Evolutionary conservation across 495 filamentous ascomycete genomes (phyloP).

Genomic region (Tuber calosporum): DNA sequence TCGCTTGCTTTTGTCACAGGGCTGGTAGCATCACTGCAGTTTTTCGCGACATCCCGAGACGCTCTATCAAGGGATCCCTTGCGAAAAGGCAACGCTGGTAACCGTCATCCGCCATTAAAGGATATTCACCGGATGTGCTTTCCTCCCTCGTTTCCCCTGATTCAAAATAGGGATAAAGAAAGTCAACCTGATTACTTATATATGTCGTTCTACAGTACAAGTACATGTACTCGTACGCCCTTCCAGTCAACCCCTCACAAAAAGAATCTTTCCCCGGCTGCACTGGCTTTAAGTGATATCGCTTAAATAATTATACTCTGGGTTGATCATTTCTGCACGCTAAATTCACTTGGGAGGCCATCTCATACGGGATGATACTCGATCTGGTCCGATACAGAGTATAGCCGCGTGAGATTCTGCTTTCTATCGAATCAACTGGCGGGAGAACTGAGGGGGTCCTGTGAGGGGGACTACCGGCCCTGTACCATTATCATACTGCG

Average conservation of each 20-base stretch:
- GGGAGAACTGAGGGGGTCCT: background rate
- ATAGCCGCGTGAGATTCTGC: background rate
- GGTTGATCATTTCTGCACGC: background rate
- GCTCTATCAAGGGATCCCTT: background rate
- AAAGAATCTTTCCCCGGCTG: background rate
- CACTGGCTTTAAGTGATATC: background rate
- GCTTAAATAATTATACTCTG: conserved; percentile 6
- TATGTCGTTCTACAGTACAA: background rate
- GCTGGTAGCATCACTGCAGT: background rate
- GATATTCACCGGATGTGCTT: background rate
- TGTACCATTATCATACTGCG: background rate
- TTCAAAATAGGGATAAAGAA: background rate
- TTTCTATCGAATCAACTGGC: background rate
- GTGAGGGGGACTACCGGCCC: background rate
- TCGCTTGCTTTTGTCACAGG: background rate
- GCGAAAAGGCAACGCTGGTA: background rate
- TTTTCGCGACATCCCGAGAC: background rate
- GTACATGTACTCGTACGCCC: too few species aligned
- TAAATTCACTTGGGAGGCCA: background rate
- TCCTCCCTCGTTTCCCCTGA: background rate
- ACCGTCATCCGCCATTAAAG: background rate
- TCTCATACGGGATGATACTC: background rate
- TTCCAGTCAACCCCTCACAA: background rate
- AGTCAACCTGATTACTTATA: background rate
- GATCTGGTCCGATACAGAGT: background rate